These are phyloP conservation scores for Diversispora eburnea DNA, from an alignment of 192 early-diverging fungal genomes.

Conservation along the genomic window DNA sequence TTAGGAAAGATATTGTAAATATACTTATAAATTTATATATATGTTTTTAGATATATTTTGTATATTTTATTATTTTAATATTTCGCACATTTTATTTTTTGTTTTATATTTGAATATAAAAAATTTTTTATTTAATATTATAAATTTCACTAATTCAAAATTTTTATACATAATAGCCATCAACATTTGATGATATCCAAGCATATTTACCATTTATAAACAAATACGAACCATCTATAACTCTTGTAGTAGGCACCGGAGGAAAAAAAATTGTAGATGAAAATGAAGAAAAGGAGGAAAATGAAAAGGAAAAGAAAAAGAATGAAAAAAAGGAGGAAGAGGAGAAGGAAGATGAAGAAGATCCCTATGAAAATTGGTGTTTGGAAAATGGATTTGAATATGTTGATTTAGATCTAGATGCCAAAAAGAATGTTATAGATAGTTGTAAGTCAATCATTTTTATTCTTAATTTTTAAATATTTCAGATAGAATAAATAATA, in stretches of 20 bases:
- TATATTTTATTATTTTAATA: not conserved
- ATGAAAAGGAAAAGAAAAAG: no score
- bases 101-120: no score
- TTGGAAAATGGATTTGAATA: constrained; percentile 60
- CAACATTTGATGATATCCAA: constrained; percentile 53
- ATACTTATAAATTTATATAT: not conserved
- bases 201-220: constrained; percentile 55
- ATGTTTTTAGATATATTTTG: no score
- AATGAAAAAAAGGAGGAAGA: no score
- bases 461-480: no score
- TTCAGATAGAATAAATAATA: no score
- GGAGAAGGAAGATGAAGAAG: no score
- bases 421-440: constrained; percentile 6
- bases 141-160: no score
- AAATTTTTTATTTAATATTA: no score
- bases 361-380: constrained; percentile 57
- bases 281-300: no score
- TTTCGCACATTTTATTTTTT: no score
- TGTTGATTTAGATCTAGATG: constrained; percentile 50
- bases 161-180: constrained; percentile 35
- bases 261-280: not conserved
- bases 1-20: constrained; percentile 51
- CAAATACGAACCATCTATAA: constrained; percentile 49
- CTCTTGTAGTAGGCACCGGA: constrained; percentile 48
- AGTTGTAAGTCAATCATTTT: not conserved